Base-by-base conservation (phyloP, 768 basidiomycete genomes). In the Leccinum variicolor region DNA sequence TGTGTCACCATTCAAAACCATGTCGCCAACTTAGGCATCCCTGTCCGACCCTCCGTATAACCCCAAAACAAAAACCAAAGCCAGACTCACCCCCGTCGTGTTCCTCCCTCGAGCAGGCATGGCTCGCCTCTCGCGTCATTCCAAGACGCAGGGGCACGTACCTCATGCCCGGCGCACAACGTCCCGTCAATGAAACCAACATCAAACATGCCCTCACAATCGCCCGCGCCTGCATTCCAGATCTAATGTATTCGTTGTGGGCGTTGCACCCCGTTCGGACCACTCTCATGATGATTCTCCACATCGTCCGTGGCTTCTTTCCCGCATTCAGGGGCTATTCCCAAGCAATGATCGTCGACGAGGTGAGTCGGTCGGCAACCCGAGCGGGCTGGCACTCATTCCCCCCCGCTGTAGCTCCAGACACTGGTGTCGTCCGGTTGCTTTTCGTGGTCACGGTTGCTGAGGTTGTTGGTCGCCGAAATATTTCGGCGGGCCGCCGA, bases 251-350 rank as follows among this genome's bases (percentile, higher is more conserved):
- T 54, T 63, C 70, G 6, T 60, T 83, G 19, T 81, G 80, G 78
- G 68, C 69, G 52, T 73, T 87, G 33, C 87, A 92, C 63, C 90
- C 89, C 33, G 63, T 84, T 50, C 81, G 89, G 57, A 85, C 87
- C 21, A 75, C 81, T n/a, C 75, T 89, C 54, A 86, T 92, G 84
- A 74, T 92, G 70, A 55, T 79, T 58, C 74, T 91, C 62, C 88
- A 90, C 70, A 73, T 92, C 52, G 64, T 86, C 57, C 82, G 89
- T 63, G 91, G 89, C 60, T 74, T 87, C 57, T 84, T 92, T 67
- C 90, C 90, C 34, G 91, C 90, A 10, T 87, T 89, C 72, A 83
- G 89, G 73, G 87, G 89, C 60, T 92, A 90, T 76, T 91, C 91
- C 9, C 91, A 92, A 79, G 90, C 90, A 54, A 74, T 90, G 71